These are phyloP conservation scores for Hemisphaericaspora subhashii DNA, from an alignment of 1,139 yeast species.

Conservation along the genomic window DNA sequence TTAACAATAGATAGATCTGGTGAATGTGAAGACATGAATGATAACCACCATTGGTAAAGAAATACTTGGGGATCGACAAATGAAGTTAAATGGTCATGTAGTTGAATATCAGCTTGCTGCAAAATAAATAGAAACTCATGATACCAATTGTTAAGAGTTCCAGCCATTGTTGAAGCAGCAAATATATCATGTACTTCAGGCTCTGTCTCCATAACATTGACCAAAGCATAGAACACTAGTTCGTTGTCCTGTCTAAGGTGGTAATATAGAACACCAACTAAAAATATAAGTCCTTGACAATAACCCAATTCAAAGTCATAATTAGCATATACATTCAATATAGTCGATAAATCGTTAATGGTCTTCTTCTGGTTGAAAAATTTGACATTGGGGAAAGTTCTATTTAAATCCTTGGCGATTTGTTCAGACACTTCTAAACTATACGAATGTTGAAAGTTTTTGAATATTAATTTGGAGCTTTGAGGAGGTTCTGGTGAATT, in stretches of 20 bases:
- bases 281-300: slow-evolving; percentile 68
- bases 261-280: slow-evolving; percentile 63
- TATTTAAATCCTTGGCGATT: slow-evolving; percentile 58
- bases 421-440: slow-evolving; percentile 47
- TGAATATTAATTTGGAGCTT: slow-evolving; percentile 33
- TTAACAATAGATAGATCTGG: slow-evolving; percentile 52
- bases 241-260: slow-evolving; percentile 46
- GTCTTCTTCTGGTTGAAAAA: slow-evolving; percentile 51
- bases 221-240: slow-evolving; percentile 56
- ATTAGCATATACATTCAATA: slow-evolving; percentile 65
- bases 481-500: slow-evolving; percentile 35
- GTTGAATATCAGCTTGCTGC: slow-evolving; percentile 37
- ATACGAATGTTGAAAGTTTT: slow-evolving; percentile 48
- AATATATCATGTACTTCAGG: slow-evolving; percentile 58
- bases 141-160: slow-evolving; percentile 55
- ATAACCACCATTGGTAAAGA: slow-evolving; percentile 66
- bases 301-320: slow-evolving; percentile 71
- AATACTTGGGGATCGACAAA: slow-evolving; percentile 47
- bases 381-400: slow-evolving; percentile 61
- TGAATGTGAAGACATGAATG: slow-evolving; percentile 62
- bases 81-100: slow-evolving; percentile 45
- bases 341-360: slow-evolving; percentile 49
- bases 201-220: slow-evolving; percentile 64
- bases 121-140: slow-evolving; percentile 53
- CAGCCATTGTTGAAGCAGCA: slow-evolving; percentile 52